Evolutionary conservation across 495 filamentous ascomycete species (phyloP), one percentile per base, ranked within the genome.

Genomic region (Bryoglossum gracile): DNA sequence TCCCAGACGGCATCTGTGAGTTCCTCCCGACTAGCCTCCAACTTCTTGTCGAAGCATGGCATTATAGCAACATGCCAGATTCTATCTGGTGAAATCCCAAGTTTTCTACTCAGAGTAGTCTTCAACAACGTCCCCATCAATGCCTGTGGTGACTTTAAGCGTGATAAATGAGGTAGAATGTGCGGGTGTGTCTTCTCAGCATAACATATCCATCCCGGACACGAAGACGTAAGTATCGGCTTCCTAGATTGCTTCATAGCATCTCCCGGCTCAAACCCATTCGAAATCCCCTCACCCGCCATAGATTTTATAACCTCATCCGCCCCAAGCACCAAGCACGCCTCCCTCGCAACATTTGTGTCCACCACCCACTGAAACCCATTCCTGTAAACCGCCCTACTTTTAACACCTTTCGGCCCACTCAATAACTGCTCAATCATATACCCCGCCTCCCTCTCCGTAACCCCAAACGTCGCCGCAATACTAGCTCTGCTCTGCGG

Each of bases 31-130:
- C 88, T 92, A 6, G 91, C 92, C 66, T 98, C 92, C 11, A 98
- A 78, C 66, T 98, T 98, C 69, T 98, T 98, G 68, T 98, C 92
- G 62, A 98, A 98, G 63, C 92, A 98, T 18, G 92, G 92, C 94
- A 97, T 97, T 26, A 98, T 71, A 3, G 89, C 87, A 33, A 96
- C 63, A 62, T 96, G 87, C 87, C 92, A 98, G 62, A 97, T 89
- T 41, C 80, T 79, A 48, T 85, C 83, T 0, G 89, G 83, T 0
- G 82, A 64, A 5, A 95, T 75, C 9, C 81, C 78, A 34, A 88
- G 70, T 33, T 67, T 72, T 51, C 78, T 79, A 62, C 82, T 85
- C 16, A 98, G 63, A 8, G 84, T 76, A 0, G 88, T 87, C 58
- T 98, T 98, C 23, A 97, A 62, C 18, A 95, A 74, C 0, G 88